Evolutionary conservation across 2,329 filamentous ascomycete genomes (phyloP).

Genomic region (Torrubiella hemipterigena): DNA sequence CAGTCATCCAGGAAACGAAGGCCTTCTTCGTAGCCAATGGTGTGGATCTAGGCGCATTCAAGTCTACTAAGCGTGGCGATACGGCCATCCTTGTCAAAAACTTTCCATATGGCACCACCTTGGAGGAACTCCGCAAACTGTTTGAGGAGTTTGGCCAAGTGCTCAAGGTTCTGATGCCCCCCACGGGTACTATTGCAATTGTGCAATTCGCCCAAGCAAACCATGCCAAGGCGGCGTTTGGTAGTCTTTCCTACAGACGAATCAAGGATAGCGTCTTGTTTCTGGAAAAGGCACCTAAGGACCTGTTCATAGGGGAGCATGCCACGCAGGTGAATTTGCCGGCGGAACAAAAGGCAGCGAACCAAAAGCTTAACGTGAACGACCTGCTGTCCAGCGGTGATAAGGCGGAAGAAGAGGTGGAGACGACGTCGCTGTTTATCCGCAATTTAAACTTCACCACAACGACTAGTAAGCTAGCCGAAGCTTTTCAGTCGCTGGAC

Average conservation of each 20-base stretch:
- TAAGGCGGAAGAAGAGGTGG: slow-evolving; percentile 39
- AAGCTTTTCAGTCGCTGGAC: slow-evolving; percentile 68
- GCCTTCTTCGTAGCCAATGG: slow-evolving; percentile 79
- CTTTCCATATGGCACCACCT: slow-evolving; percentile 71
- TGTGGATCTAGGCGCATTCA: slow-evolving; percentile 86
- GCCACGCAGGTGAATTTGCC: slow-evolving; percentile 11
- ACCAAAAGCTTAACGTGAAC: slow-evolving; percentile 53
- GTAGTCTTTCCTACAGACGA: slow-evolving; percentile 74
- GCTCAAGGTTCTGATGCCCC: slow-evolving; percentile 77
- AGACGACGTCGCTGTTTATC: slow-evolving; percentile 76
- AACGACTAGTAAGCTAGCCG: slow-evolving; percentile 61
- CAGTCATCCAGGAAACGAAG: slow-evolving; percentile 93
- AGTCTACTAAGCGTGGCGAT: slow-evolving; percentile 72
- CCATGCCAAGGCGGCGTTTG: slow-evolving; percentile 75
- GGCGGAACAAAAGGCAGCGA: slow-evolving; percentile 26
- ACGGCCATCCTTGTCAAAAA: slow-evolving; percentile 88
- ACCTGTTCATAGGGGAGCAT: slow-evolving; percentile 47
- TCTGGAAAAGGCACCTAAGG: slow-evolving; percentile 82
- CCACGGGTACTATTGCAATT: slow-evolving; percentile 85
- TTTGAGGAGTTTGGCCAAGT: slow-evolving; percentile 82
- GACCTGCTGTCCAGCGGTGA: slow-evolving; percentile 53
- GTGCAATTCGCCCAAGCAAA: slow-evolving; percentile 73
- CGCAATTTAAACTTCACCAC: slow-evolving; percentile 91
- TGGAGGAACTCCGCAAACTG: slow-evolving; percentile 65
- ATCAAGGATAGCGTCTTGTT: slow-evolving; percentile 87